A percentile compares a stretch with the other conserved stretches of the same genome.
Conservation (phyloP, 768 basidiomycete species). For the Termitomyces titanicus region DNA sequence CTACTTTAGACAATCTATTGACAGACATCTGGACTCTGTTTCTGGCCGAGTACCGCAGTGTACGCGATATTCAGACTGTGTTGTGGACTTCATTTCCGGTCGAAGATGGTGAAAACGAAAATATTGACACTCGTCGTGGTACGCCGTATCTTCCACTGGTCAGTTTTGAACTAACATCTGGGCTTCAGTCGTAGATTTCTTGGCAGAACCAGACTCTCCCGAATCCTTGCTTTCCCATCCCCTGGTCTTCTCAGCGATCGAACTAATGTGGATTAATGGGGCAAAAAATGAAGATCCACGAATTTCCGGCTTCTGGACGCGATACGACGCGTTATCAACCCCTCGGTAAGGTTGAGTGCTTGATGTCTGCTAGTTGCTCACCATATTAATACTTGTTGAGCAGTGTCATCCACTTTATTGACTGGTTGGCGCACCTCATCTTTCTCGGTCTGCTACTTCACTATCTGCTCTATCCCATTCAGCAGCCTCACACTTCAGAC, state of each 20-base stretch:
- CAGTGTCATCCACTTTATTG: slow-evolving; percentile 43
- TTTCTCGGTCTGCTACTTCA: slow-evolving; percentile 41
- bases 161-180: neutral
- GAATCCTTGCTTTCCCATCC: slow-evolving; percentile 36
- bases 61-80: slow-evolving; percentile 40
- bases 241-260: slow-evolving; percentile 34
- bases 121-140: slow-evolving; percentile 26
- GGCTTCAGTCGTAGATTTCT: slow-evolving; percentile 39
- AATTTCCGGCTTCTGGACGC: slow-evolving; percentile 11
- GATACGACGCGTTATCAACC: slow-evolving; percentile 36
- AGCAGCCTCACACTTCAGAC: slow-evolving; percentile 20
- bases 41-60: slow-evolving; percentile 34
- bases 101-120: slow-evolving; percentile 21
- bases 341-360: slow-evolving; percentile 36
- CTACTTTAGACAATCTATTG: slow-evolving; percentile 31
- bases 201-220: slow-evolving; percentile 29
- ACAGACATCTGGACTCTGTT: slow-evolving; percentile 38
- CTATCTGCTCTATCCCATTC: slow-evolving; percentile 40
- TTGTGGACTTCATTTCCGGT: slow-evolving; percentile 46
- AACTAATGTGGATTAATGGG: slow-evolving; percentile 37
- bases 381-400: neutral
- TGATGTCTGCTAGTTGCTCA: neutral
- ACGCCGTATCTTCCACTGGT: slow-evolving; percentile 4
- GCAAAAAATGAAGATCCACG: neutral
- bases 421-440: slow-evolving; percentile 32